A percentile compares a stretch with the other conserved stretches of the same genome.
These are phyloP conservation scores for maize (Zea mays) DNA, from an alignment of 176 grass and related monocot genomes.

Conservation along the genomic window Zm-B73-REFERENCE-NAM-5.0 NC_050096.1:96543501-96544000, in stretches of 20 bases:
- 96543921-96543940: conserved; percentile 98
- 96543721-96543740: too few relatives aligned
- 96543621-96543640: too few relatives aligned
- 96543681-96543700: too few relatives aligned
- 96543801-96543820: neutral
- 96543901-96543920: conserved; percentile 94
- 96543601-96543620: too few relatives aligned
- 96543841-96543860: neutral
- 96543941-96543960: conserved; percentile 64
- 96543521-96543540: too few relatives aligned
- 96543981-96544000: conserved; percentile 88
- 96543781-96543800: neutral
- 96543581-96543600: too few relatives aligned
- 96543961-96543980: conserved; percentile 82
- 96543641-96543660: too few relatives aligned
- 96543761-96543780: neutral
- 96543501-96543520: neutral
- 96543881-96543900: conserved; percentile 96
- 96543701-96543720: too few relatives aligned
- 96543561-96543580: too few relatives aligned
- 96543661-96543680: too few relatives aligned
- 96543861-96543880: neutral
- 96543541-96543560: too few relatives aligned
- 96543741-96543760: too few relatives aligned
- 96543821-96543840: neutral